Evolutionary conservation across 192 early-diverging fungal species (phyloP), one percentile per base, ranked within the genome.

Genomic region (Funneliformis geosporum): DNA sequence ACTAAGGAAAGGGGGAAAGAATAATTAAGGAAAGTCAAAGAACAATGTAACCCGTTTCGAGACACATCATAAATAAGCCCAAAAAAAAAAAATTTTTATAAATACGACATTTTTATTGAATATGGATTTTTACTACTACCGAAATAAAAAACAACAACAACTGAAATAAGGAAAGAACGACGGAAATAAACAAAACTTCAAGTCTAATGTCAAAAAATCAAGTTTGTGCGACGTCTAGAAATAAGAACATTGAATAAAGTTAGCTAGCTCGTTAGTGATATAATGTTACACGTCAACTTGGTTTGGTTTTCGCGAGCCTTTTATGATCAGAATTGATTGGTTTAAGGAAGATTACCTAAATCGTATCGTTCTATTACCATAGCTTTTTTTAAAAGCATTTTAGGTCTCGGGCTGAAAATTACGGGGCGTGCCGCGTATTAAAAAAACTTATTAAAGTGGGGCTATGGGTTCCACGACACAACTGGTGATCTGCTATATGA

Each of bases 41-140:
- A 67, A 67, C 39, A 39, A 67, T 39, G 65, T 38, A 38, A 67
- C 27, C 39, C 65, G 65, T 67, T 55, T 55, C 47, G 47, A 55
- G 47, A 55, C 47, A 55, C 47, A 55, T 55, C 47, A 55, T 55
- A 55, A 55, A 55, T 55, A 55, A 55, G 47, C 47, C 47, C 47
- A 55, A 55, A 55, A 55, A 55, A 55, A 50, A 50, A 55, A 55
- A 55, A 55, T 18, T 18, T 55, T 55, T 55, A 55, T 55, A 55
- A 55, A 55, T 55, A 55, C 46, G 46, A 47, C 47, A 55, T n/a
- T n/a, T 55, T 55, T 55, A 55, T 55, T 55, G 47, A 55, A 55
- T 55, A 55, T 55, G n/a, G n/a, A n/a, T n/a, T n/a, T n/a, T n/a
- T n/a, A n/a, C n/a, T 55, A 55, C 47, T 55, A 55, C 47, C 47